Conservation (phyloP, 441 rosid genomes). For the Erodium trifolium region DNA sequence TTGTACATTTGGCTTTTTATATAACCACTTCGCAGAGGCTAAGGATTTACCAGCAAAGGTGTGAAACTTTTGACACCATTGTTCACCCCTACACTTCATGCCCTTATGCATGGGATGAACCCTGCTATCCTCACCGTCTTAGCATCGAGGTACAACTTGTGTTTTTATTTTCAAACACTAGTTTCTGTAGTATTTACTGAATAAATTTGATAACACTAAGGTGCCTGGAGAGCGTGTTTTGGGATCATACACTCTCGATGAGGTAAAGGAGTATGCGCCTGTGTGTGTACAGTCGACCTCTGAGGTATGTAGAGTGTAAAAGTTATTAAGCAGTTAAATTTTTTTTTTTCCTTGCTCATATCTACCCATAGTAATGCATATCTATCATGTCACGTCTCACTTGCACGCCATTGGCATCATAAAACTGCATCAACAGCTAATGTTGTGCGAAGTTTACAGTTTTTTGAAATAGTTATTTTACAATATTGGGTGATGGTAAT, state of each 20-base stretch:
- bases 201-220: conserved; percentile 33
- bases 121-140: conserved; percentile 84
- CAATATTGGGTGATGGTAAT: not conserved
- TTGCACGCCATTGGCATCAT: not conserved
- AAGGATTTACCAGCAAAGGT: conserved; percentile 80
- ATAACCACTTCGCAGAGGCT: conserved; percentile 45
- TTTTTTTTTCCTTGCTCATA: conserved; percentile 1
- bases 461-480: not conserved
- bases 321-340: not conserved
- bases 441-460: not conserved
- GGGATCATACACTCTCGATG: conserved; percentile 80
- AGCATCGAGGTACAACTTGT: conserved; percentile 59
- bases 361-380: not conserved
- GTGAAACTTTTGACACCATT: conserved; percentile 81
- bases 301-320: conserved; percentile 46
- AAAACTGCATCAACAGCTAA: not conserved
- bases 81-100: conserved; percentile 71
- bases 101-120: conserved; percentile 99
- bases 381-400: not conserved
- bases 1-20: conserved; percentile 11
- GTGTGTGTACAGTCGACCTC: conserved; percentile 62
- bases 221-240: conserved; percentile 85
- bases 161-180: conserved; percentile 6
- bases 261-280: conserved; percentile 52
- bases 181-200: conserved; percentile 14